Evolutionary conservation across 192 early-diverging fungal species (phyloP), one percentile per base, ranked within the genome.

Genomic region (Entomortierella parvispora): DNA sequence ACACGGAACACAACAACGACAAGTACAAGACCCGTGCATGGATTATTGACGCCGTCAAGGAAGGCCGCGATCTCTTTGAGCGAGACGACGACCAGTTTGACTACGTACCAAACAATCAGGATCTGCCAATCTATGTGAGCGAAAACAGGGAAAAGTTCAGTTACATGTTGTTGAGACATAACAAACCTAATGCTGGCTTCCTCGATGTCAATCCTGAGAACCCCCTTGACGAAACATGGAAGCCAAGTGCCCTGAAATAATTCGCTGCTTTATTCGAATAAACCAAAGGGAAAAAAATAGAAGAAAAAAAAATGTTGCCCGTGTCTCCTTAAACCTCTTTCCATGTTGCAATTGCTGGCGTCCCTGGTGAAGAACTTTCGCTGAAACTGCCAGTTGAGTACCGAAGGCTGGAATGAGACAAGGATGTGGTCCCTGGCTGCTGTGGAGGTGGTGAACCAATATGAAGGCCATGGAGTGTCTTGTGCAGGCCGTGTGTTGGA

Each of bases 401-500:
- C 12, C 69, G 51, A 26, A 71, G 54, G 47, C 50, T 57, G 17
- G 69, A 71, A 22, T 60, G 61, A 20, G 58, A 26, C 9, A 49
- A 56, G 3, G 59, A 47, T 28, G 45, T 34, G 6, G 29, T 25
- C 2, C 25, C 45, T 12, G 28, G 14, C 12, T 34, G 37, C 18
- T 68, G 72, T 5, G 62, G 43, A 29, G 72, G 65, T 33, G 72
- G 59, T 6, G 64, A 43, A 14, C 72, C 72, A 40, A 76, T 76
- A 25, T 76, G 72, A 58, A 76, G 61, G 20, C 72, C 72, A 4
- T 64, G 64, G 4, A 76, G 72, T 2, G 72, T 76, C 48, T 68
- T 76, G 51, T 68, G 50, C 33, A 76, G 47, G 11, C 11, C 8
- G 20, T 68, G 65, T 1, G 72, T 76, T 0, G 72, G 72, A 9